Evolutionary conservation across 2,329 filamentous ascomycete genomes (phyloP).

Genomic region (Alternaria brassicae): DNA sequence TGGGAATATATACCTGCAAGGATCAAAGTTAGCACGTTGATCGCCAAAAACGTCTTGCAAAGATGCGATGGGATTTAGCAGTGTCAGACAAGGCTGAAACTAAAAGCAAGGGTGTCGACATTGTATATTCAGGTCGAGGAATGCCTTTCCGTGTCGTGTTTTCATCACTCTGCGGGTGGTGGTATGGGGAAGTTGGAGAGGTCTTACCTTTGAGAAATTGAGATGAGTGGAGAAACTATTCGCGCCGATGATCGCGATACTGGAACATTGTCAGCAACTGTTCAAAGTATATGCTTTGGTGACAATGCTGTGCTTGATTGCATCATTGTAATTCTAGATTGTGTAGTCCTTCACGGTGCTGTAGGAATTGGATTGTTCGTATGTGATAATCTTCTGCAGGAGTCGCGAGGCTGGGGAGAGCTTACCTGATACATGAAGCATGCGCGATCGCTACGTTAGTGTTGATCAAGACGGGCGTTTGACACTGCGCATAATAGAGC

Average conservation of each 20-base stretch:
- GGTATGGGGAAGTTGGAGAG: constrained; percentile 12
- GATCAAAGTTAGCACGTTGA: constrained; percentile 35
- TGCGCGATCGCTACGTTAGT: constrained; percentile 22
- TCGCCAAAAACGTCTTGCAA: constrained; percentile 19
- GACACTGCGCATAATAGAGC: constrained; percentile 23
- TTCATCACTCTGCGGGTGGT: constrained; percentile 63
- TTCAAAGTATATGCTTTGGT: background rate
- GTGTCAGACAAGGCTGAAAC: constrained; percentile 75
- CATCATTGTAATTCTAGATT: constrained; percentile 67
- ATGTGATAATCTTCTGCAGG: constrained; percentile 53
- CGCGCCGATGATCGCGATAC: constrained; percentile 2
- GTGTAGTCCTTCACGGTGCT: constrained; percentile 59
- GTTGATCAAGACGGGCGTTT: constrained; percentile 8
- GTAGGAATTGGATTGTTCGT: constrained; percentile 67
- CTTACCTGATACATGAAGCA: constrained; percentile 24
- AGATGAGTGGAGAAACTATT: background rate
- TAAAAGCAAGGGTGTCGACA: constrained; percentile 68
- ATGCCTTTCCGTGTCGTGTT: constrained; percentile 70
- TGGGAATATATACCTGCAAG: constrained; percentile 42
- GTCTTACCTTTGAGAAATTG: constrained; percentile 52
- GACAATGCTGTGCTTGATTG: constrained; percentile 25
- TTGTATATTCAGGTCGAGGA: constrained; percentile 70
- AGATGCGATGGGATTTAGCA: constrained; percentile 26
- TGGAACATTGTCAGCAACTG: constrained; percentile 28
- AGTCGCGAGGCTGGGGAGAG: constrained; percentile 8